Evolutionary conservation across 352 stramenopile genomes (phyloP).

Genomic region (Phytophthora palmivora): DNA sequence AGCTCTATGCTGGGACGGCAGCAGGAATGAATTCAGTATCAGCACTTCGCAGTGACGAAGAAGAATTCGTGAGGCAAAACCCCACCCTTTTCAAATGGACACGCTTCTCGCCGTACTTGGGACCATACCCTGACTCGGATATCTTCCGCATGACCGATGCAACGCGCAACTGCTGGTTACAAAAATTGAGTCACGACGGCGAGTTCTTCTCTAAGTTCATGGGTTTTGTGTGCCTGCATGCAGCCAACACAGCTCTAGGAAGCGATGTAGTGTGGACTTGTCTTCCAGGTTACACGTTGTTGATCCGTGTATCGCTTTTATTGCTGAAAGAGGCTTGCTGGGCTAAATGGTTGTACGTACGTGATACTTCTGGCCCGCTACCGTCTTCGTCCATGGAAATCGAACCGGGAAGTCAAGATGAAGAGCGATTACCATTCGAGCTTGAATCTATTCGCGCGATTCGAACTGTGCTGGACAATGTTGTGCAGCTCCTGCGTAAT

Average conservation of each 20-base stretch:
- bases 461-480: constrained; percentile 63
- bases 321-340: constrained; percentile 75
- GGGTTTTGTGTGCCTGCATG: constrained; percentile 58
- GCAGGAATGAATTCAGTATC: constrained; percentile 24
- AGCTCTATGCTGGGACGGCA: constrained; percentile 9
- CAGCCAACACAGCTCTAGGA: constrained; percentile 44
- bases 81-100: constrained; percentile 72
- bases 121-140: constrained; percentile 56
- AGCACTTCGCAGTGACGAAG: constrained; percentile 38
- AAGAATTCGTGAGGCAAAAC: constrained; percentile 60
- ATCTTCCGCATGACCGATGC: constrained; percentile 63
- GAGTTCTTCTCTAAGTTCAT: constrained; percentile 85
- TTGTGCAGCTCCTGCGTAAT: constrained; percentile 65
- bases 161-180: constrained; percentile 50
- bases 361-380: constrained; percentile 49
- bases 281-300: constrained; percentile 65
- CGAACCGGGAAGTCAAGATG: constrained; percentile 32
- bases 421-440: constrained; percentile 51
- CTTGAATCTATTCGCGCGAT: constrained; percentile 56
- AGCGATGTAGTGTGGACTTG: constrained; percentile 53
- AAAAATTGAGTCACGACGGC: constrained; percentile 67
- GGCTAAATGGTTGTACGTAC: constrained; percentile 66
- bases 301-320: constrained; percentile 66
- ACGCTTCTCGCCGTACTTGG: constrained; percentile 64
- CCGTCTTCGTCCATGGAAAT: constrained; percentile 43